Conservation (phyloP, 2,329 filamentous ascomycete species). For the Acephala macrosclerotiorum region DNA sequence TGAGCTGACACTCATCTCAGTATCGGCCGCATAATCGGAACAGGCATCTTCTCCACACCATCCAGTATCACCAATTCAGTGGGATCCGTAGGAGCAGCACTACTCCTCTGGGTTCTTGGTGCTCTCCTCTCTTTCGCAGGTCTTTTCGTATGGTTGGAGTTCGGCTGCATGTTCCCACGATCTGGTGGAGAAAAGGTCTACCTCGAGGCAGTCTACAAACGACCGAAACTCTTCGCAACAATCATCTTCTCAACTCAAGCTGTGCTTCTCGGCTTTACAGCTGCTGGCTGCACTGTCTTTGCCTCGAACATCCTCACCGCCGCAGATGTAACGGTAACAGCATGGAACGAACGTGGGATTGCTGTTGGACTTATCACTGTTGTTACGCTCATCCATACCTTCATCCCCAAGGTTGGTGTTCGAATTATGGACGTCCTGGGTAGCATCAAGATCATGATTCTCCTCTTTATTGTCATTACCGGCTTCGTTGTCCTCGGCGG, state of each 20-base stretch:
- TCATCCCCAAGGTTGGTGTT: conserved; percentile 53
- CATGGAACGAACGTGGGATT: conserved; percentile 56
- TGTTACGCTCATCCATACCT: conserved; percentile 55
- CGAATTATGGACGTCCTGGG: conserved; percentile 55
- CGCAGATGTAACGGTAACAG: conserved; percentile 53
- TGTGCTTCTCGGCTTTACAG: conserved; percentile 57
- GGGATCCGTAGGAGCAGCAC: conserved; percentile 59
- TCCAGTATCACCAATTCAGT: conserved; percentile 59
- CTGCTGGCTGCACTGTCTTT: conserved; percentile 70
- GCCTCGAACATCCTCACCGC: conserved; percentile 58
- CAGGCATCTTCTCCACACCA: conserved; percentile 64
- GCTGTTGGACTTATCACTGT: conserved; percentile 53
- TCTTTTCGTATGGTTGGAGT: conserved; percentile 53
- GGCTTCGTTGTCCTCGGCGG: conserved; percentile 51
- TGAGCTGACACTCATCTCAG: conserved; percentile 1
- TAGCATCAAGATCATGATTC: conserved; percentile 54
- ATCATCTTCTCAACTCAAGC: conserved; percentile 59
- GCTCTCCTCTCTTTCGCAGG: conserved; percentile 51
- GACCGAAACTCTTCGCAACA: conserved; percentile 57
- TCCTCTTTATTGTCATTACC: conserved; percentile 53
- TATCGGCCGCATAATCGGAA: conserved; percentile 59
- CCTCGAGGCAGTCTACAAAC: conserved; percentile 57
- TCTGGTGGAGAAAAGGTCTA: conserved; percentile 60
- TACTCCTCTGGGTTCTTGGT: conserved; percentile 62
- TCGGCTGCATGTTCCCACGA: conserved; percentile 53